Evolutionary conservation across 805 yeast genomes (phyloP), one percentile per base, ranked within the genome.

Genomic region (Citeromyces nyonsensis): DNA sequence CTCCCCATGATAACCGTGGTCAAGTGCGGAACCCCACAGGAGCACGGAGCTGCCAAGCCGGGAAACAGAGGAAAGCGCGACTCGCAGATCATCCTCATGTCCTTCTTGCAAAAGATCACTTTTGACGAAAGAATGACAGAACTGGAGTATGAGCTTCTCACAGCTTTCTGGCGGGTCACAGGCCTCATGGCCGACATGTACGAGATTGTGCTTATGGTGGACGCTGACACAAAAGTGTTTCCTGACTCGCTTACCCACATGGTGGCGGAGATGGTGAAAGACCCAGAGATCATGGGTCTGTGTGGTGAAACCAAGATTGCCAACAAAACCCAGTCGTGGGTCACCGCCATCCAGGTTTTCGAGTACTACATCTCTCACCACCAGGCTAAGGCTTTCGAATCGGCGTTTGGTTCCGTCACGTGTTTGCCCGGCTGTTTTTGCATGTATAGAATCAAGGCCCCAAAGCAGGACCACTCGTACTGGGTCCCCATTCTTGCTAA

Each of bases 21-120:
- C 22, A 85, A 85, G 51, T 80, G 93, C 54, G 96, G 96, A 38
- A 77, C 94, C 0, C 83, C 84, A 9, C 74, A 63, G 14, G 95
- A 84, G 51, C 74, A 70, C 24, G 63, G 66, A 10, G 61, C 76
- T 4, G 60, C 75, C 3, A 77, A 75, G 48, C 94, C 95, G 4
- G 96, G 96, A 42, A 85, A 85, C 52, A 75, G 96, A 63, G 96
- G 96, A 56, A 85, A 85, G 54, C 80, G 96, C 58, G 96, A 85
- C 49, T 82, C 95, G 14, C 96, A 85, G 52, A 75, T 85, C 37
- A 76, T 85, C 38, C 60, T 85, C 44, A 85, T 85, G 95, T 75
- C 88, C 0, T 85, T 85, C 54, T 63, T 85, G 46, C 95, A 85
- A 54, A 77, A 73, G 44, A 68, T 85, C 12, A 82, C 86, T 44